phyloP scores from a whole-genome alignment of 2,329 filamentous ascomycete genomes.

The Hymenoscyphus linearis region DNA sequence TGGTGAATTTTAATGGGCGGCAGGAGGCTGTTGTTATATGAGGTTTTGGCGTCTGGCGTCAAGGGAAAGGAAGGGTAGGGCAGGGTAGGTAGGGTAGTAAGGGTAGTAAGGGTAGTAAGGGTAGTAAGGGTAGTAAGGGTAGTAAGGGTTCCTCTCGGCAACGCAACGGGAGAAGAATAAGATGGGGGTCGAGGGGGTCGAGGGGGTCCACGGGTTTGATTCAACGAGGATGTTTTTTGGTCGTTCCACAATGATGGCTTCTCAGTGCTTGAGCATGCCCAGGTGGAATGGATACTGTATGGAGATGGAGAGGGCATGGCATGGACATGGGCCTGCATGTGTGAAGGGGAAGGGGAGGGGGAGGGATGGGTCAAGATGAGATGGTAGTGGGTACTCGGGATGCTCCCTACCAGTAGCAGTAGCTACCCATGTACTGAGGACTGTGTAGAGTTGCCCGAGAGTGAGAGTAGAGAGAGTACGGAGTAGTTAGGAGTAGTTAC shows the following conservation, averaged over 20 bases:
- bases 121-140: neutral
- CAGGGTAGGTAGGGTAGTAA: neutral
- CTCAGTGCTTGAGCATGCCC: neutral
- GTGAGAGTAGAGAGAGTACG: no score
- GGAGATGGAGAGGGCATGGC: neutral
- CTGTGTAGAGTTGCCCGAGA: no score
- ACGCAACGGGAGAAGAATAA: neutral
- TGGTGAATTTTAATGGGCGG: neutral
- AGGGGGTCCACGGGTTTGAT: neutral
- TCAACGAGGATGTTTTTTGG: neutral
- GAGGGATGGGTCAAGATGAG: neutral
- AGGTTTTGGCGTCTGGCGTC: neutral
- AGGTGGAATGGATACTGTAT: neutral
- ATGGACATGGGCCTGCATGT: neutral
- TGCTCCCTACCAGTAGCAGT: neutral
- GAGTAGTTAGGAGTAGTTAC: no score
- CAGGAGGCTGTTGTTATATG: neutral
- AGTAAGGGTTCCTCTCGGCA: neutral
- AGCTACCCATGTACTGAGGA: neutral
- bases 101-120: neutral
- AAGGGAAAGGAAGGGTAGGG: neutral
- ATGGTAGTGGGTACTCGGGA: neutral
- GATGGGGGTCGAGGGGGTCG: neutral
- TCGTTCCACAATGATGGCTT: conserved; percentile 1
- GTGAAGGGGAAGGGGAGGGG: neutral